Percentiles rank a stretch among this genome's conserved stretches.
These are phyloP conservation scores for Calonectria henricotiae DNA, from an alignment of 2,329 filamentous ascomycete species.

Conservation along the genomic window DNA sequence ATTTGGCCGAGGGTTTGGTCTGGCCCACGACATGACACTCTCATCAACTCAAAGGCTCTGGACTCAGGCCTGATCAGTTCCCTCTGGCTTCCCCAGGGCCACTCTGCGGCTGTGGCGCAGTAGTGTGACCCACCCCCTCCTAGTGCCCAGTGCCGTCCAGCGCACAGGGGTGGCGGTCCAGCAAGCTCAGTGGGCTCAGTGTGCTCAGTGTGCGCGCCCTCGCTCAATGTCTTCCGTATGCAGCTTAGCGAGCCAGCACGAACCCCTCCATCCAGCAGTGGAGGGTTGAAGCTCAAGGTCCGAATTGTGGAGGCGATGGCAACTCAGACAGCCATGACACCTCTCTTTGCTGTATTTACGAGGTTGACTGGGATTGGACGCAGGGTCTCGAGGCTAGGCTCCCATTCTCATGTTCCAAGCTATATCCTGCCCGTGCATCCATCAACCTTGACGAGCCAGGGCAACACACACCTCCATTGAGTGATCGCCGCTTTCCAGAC, in stretches of 20 bases:
- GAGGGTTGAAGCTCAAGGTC: constrained; percentile 15
- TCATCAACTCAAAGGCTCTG: background rate
- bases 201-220: constrained; percentile 5
- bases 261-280: constrained; percentile 27
- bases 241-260: constrained; percentile 9
- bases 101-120: constrained; percentile 50
- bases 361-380: constrained; percentile 6
- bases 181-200: too few relatives aligned
- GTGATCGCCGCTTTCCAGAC: constrained; percentile 17
- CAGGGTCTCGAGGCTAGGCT: constrained; percentile 17
- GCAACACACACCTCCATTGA: constrained; percentile 1
- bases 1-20: background rate
- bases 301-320: constrained; percentile 7
- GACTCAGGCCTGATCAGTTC: background rate
- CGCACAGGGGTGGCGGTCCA: background rate
- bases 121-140: constrained; percentile 45
- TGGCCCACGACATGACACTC: background rate
- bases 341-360: background rate
- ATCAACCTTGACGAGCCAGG: constrained; percentile 16
- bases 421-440: constrained; percentile 21
- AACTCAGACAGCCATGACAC: background rate
- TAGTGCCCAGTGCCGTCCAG: background rate
- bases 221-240: background rate
- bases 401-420: background rate
- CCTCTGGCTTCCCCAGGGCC: constrained; percentile 10